Evolutionary conservation across 2,329 filamentous ascomycete genomes (phyloP).

Genomic region (Raffaelea ambrosiae): DNA sequence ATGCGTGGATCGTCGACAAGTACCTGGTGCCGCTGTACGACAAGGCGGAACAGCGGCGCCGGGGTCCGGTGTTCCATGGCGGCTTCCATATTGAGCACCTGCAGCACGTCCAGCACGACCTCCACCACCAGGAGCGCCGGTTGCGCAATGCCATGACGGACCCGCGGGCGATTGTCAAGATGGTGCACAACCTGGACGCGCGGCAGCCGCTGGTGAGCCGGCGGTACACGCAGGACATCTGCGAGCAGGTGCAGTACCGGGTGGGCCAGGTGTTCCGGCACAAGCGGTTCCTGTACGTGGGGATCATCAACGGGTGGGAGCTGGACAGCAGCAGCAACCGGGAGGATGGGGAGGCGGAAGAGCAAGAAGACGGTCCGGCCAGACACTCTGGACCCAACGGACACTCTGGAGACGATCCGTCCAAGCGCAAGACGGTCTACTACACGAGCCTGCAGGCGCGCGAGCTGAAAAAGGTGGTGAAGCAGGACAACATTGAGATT

Average conservation of each 20-base stretch:
- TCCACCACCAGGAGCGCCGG: conserved; percentile 58
- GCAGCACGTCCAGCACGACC: conserved; percentile 16
- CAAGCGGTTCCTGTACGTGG: conserved; percentile 68
- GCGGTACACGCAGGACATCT: conserved; percentile 25
- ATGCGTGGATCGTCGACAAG: conserved; percentile 61
- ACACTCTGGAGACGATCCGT: no score
- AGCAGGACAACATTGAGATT: conserved; percentile 72
- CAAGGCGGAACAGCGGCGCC: conserved; percentile 21
- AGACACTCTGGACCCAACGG: no score
- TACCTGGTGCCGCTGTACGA: conserved; percentile 58
- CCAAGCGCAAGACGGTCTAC: conserved; percentile 44
- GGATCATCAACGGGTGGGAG: conserved; percentile 85
- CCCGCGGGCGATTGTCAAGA: conserved; percentile 26
- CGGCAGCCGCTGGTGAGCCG: conserved; percentile 25
- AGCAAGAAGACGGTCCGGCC: conserved; percentile 16
- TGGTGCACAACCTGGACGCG: conserved; percentile 36
- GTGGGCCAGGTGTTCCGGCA: conserved; percentile 84
- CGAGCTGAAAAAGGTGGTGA: conserved; percentile 56
- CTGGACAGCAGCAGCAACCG: conserved; percentile 18
- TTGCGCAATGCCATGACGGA: conserved; percentile 40
- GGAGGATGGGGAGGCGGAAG: no score
- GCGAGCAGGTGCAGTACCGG: conserved; percentile 46
- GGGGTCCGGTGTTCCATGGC: not conserved
- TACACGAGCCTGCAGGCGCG: conserved; percentile 67
- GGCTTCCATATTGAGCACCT: conserved; percentile 8